Conservation (phyloP, 2,329 filamentous ascomycete genomes). For the Fusarium decemcellulare region DNA sequence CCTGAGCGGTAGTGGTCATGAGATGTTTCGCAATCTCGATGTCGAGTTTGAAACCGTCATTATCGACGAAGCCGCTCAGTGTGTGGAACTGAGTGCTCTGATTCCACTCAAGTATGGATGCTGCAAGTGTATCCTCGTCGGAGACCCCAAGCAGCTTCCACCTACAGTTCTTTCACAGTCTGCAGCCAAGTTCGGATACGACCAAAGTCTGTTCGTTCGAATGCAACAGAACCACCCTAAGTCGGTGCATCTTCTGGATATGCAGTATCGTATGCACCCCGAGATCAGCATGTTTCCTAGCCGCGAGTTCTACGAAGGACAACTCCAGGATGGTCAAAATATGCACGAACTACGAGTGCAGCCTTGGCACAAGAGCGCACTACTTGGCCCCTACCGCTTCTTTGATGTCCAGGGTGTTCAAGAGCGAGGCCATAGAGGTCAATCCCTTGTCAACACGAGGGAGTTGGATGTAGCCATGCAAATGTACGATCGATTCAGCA, state of each 20-base stretch:
- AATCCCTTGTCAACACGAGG: conserved; percentile 90
- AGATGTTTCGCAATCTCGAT: conserved; percentile 94
- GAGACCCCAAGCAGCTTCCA: conserved; percentile 96
- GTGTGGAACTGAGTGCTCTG: conserved; percentile 94
- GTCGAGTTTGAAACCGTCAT: conserved; percentile 99
- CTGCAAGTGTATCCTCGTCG: conserved; percentile 95
- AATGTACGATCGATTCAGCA: conserved; percentile 84
- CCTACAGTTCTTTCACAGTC: conserved; percentile 96
- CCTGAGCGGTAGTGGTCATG: conserved; percentile 94
- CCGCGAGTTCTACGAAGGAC: conserved; percentile 90
- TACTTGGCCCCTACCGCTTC: conserved; percentile 95
- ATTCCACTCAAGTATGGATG: conserved; percentile 98
- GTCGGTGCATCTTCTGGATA: conserved; percentile 94
- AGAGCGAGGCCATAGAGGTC: conserved; percentile 83
- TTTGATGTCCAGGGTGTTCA: conserved; percentile 96
- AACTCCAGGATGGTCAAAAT: conserved; percentile 85
- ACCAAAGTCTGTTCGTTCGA: conserved; percentile 97
- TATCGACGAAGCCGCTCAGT: conserved; percentile 98
- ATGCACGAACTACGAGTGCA: conserved; percentile 84
- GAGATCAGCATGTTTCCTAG: conserved; percentile 95
- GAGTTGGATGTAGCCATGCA: conserved; percentile 90
- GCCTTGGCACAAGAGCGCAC: conserved; percentile 86
- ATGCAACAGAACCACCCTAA: conserved; percentile 95
- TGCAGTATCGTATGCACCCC: conserved; percentile 99
- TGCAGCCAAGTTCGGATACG: conserved; percentile 92